Conservation (phyloP, 1,284 basidiomycete genomes). For the Rhodotorula sp. region DNA sequence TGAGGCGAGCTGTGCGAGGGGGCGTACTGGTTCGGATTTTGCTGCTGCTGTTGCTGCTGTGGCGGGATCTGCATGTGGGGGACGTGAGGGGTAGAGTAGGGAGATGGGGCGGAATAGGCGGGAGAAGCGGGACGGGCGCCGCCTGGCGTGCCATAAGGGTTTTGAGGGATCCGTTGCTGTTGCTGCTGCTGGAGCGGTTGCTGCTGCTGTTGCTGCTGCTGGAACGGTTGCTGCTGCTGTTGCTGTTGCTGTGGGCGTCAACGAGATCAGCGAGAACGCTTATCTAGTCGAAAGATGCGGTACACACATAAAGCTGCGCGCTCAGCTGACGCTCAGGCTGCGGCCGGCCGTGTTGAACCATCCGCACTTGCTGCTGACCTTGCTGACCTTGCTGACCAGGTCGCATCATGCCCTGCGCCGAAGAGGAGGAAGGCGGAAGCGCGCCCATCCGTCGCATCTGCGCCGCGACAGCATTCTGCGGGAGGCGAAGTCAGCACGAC, state of each 20-base stretch:
- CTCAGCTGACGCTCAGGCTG: not conserved
- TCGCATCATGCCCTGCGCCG: slow-evolving; percentile 8
- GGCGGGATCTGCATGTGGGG: slow-evolving; percentile 23
- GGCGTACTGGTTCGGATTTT: slow-evolving; percentile 6
- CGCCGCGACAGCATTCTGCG: slow-evolving; percentile 26
- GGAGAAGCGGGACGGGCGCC: slow-evolving; percentile 34
- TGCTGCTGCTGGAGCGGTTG: slow-evolving; percentile 17
- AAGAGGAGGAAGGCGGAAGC: slow-evolving; percentile 14
- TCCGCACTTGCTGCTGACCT: slow-evolving; percentile 17
- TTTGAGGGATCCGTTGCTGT: not conserved
- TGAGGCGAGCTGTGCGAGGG: slow-evolving; percentile 13
- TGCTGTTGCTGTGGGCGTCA: no score
- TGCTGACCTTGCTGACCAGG: slow-evolving; percentile 9
- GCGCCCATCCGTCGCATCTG: slow-evolving; percentile 36
- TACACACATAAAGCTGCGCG: no score
- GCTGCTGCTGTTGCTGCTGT: slow-evolving; percentile 1
- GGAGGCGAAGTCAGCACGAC: not conserved
- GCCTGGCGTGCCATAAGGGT: not conserved
- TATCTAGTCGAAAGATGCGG: no score
- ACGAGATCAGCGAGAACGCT: no score
- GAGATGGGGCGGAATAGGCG: slow-evolving; percentile 30
- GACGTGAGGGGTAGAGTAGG: slow-evolving; percentile 25
- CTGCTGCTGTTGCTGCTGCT: slow-evolving; percentile 11
- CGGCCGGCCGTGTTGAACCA: not conserved
- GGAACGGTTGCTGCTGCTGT: not conserved